Conservation (phyloP, 108 stramenopile genomes). For the Pseudonitzschia multiseries region DNA sequence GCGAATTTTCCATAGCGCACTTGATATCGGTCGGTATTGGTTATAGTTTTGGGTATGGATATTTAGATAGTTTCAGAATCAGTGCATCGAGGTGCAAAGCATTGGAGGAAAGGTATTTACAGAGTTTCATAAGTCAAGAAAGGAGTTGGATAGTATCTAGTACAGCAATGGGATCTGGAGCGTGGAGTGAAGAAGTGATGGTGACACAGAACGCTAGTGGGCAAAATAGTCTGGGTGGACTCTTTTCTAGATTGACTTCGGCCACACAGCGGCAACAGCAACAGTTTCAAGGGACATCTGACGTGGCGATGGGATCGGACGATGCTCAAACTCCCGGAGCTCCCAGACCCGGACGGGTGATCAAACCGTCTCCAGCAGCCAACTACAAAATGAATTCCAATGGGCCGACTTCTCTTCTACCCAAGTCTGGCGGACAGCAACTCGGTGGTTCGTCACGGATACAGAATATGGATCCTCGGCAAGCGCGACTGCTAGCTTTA, state of each 20-base stretch:
- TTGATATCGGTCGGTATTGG: constrained; percentile 72
- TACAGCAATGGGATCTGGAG: constrained; percentile 38
- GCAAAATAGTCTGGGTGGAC: constrained; percentile 1
- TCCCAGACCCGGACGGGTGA: constrained; percentile 19
- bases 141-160: constrained; percentile 38
- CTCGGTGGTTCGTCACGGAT: constrained; percentile 34
- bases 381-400: not conserved
- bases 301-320: constrained; percentile 8
- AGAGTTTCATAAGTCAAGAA: constrained; percentile 35
- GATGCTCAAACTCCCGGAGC: constrained; percentile 5
- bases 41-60: constrained; percentile 57
- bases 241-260: not conserved
- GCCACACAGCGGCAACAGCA: not conserved
- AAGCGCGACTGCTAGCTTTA: constrained; percentile 42
- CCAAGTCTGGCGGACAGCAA: constrained; percentile 27
- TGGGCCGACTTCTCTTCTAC: constrained; percentile 22
- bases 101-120: constrained; percentile 50
- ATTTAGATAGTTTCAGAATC: constrained; percentile 38
- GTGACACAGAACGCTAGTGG: not conserved
- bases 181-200: constrained; percentile 40
- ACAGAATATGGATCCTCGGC: constrained; percentile 34
- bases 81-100: constrained; percentile 26
- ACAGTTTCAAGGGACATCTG: not conserved
- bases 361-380: not conserved
- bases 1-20: constrained; percentile 55